Conservation (phyloP, 2,329 filamentous ascomycete species). For the Botrytis galanthina region DNA sequence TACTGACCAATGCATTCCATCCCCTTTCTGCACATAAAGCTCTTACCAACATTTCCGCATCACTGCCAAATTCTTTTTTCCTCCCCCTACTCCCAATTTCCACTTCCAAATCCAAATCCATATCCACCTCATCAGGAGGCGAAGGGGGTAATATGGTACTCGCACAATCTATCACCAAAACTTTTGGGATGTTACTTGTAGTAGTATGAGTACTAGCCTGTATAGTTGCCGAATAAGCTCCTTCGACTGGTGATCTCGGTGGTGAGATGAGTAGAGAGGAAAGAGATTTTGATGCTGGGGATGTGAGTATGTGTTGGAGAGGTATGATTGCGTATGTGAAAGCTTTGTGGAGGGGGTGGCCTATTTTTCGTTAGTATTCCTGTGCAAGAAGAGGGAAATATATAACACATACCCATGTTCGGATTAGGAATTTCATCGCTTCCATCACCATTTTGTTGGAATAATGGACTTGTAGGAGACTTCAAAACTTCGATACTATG, state of each 20-base stretch:
- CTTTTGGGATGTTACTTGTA: slow-evolving; percentile 40
- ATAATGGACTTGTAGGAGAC: slow-evolving; percentile 58
- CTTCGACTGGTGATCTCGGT: slow-evolving; percentile 32
- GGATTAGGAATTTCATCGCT: slow-evolving; percentile 9
- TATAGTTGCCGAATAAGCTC: slow-evolving; percentile 17
- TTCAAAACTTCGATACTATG: slow-evolving; percentile 56
- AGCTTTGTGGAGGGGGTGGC: slow-evolving; percentile 62
- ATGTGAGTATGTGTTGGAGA: slow-evolving; percentile 52
- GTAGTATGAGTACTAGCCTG: slow-evolving; percentile 39
- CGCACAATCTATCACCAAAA: slow-evolving; percentile 63
- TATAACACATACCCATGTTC: slow-evolving; percentile 5
- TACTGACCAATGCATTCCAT: slow-evolving; percentile 70
- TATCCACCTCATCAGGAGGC: slow-evolving; percentile 1
- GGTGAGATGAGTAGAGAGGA: slow-evolving; percentile 34
- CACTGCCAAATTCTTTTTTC: slow-evolving; percentile 46
- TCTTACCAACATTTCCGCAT: slow-evolving; percentile 67
- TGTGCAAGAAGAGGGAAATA: not conserved
- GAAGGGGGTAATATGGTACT: slow-evolving; percentile 31
- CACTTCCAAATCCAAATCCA: no score
- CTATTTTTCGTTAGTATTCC: slow-evolving; percentile 38
- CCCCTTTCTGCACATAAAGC: slow-evolving; percentile 73
- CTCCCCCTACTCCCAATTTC: not conserved
- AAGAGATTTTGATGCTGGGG: slow-evolving; percentile 22
- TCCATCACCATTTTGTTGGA: slow-evolving; percentile 44
- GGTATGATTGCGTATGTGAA: slow-evolving; percentile 61